phyloP scores from a whole-genome alignment of 2,329 filamentous ascomycete species.

The Elsinoe batatas region DNA sequence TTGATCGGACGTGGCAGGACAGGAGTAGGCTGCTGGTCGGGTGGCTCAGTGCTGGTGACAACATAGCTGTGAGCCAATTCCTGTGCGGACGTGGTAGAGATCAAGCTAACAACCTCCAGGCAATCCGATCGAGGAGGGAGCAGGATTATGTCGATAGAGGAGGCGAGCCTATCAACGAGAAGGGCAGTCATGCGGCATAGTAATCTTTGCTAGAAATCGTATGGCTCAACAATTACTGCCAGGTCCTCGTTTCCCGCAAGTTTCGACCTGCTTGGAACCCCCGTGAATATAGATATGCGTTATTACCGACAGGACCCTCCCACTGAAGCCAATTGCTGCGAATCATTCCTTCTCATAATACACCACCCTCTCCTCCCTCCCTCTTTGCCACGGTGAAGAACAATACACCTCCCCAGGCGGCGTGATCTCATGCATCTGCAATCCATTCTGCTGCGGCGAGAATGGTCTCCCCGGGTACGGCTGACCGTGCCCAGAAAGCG shows the following conservation, averaged over 20 bases:
- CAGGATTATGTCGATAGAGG: background rate
- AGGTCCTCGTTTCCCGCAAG: no score
- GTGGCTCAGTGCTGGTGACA: background rate
- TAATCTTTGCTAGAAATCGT: no score
- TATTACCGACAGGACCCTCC: no score
- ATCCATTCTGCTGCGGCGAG: background rate
- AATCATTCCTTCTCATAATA: no score
- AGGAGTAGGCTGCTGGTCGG: background rate
- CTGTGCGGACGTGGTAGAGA: background rate
- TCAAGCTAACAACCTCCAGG: background rate
- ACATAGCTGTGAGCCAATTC: background rate
- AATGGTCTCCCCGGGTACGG: background rate
- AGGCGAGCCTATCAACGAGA: background rate
- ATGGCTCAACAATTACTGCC: no score
- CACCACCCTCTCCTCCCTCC: background rate
- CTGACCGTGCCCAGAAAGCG: background rate
- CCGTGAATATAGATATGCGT: no score
- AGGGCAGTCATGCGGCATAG: no score
- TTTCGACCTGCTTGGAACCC: no score
- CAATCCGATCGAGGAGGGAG: background rate
- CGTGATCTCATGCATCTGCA: background rate
- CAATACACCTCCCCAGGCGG: background rate
- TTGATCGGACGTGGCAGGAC: background rate
- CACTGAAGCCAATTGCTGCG: no score
- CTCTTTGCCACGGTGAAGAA: background rate